Base-by-base conservation (phyloP, 2,329 filamentous ascomycete species). In the Aspergillus quadrilineatus region DNA sequence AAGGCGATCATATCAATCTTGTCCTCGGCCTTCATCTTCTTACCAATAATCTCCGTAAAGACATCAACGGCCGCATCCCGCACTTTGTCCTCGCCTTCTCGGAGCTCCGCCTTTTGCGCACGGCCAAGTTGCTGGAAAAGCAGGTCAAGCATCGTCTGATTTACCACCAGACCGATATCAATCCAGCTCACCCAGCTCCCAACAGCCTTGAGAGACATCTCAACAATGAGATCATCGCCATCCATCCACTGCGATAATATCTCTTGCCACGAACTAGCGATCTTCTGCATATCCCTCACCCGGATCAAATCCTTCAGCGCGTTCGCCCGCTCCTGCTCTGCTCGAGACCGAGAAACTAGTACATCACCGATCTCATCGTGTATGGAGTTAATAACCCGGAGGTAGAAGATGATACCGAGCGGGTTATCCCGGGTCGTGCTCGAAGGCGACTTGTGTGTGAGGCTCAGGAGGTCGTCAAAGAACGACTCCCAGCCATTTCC, bases 141-240 rank as follows among this genome's bases (percentile, higher is more conserved):
- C 48, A 92, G 83, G 69, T 84, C 86, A 67, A 97, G 85, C 83
- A 96, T 94, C 53, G 88, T 85, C 70, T 92, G 85, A 73, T 95
- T 96, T 66, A 99, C 90, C 44, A 99, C 87, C 56, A 99, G 80
- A 50, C 89, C 89, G 66, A 99, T 97, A 70, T 97, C 94, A 68
- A 95, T 96, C 94, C 94, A 99, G 82, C 92, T 95, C 59, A 96
- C 92, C 93, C 94, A 99, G 73, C 93, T 94, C 37, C 91, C 92
- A 63, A 99, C 86, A n/a, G 92, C 89, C 75, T 89, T 91, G 52
- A 99, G 81, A 65, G 90, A 92, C 82, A 95, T 87, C 73, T 97
- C 92, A 43, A 96, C 83, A 56, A 97, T 83, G 42, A 77, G 73
- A 68, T 92, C 87, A 63, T 89, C 85, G 56, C 85, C 82, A 55